phyloP scores from a whole-genome alignment of 129 eudicot genomes.

The Logfia minima region DNA sequence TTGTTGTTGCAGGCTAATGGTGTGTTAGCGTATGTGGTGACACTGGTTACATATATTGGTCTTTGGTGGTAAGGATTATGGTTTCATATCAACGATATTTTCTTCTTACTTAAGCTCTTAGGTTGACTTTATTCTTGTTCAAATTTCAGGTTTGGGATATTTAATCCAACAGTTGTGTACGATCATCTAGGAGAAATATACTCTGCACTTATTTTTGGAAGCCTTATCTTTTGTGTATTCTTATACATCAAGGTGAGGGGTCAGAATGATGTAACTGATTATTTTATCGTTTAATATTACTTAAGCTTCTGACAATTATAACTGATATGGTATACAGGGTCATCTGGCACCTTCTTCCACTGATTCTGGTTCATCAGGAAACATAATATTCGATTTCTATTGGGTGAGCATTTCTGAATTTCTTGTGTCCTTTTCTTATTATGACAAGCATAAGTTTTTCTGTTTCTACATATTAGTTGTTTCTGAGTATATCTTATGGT shows the following conservation, averaged over 20 bases:
- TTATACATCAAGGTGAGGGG: slow-evolving; percentile 73
- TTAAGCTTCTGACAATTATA: slow-evolving; percentile 31
- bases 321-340: slow-evolving; percentile 50
- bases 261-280: slow-evolving; percentile 11
- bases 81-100: neutral
- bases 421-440: neutral
- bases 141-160: slow-evolving; percentile 80
- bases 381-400: slow-evolving; percentile 87
- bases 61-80: slow-evolving; percentile 84
- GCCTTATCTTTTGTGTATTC: slow-evolving; percentile 79
- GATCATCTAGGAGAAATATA: slow-evolving; percentile 94
- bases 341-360: slow-evolving; percentile 87
- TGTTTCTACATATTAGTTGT: neutral
- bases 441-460: neutral
- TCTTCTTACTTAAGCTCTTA: slow-evolving; percentile 2
- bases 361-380: slow-evolving; percentile 95
- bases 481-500: slow-evolving; percentile 11
- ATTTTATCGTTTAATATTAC: neutral
- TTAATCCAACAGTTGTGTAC: slow-evolving; percentile 79
- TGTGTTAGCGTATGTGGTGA: slow-evolving; percentile 75
- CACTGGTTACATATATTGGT: slow-evolving; percentile 71
- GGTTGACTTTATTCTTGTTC: slow-evolving; percentile 12
- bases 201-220: slow-evolving; percentile 90
- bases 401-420: slow-evolving; percentile 61
- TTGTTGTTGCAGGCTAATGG: slow-evolving; percentile 81